Evolutionary conservation across 129 eudicot genomes (phyloP).

Genomic region (Saussurea involucrata): DNA sequence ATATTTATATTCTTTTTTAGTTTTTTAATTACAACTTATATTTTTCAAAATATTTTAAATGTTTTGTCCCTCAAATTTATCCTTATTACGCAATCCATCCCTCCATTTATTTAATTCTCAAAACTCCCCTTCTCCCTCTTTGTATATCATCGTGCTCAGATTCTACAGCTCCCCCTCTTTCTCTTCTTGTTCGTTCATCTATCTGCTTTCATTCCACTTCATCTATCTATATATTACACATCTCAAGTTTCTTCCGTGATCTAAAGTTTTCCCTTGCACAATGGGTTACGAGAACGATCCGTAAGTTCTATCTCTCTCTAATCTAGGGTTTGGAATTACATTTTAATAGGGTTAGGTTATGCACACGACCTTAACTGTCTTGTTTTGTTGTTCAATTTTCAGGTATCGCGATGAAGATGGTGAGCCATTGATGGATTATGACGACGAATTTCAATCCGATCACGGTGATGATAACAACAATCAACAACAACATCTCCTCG

Average conservation of each 20-base stretch:
- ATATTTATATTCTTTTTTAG: no score
- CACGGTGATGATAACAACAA: constrained; percentile 33
- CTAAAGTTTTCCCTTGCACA: neutral
- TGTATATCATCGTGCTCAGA: constrained; percentile 6
- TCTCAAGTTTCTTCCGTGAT: constrained; percentile 1
- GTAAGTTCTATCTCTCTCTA: constrained; percentile 38
- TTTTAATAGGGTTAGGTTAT: constrained; percentile 1
- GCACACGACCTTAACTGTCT: neutral
- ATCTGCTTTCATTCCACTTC: constrained; percentile 4
- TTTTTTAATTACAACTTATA: no score
- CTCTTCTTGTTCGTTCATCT: neutral
- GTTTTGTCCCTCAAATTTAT: neutral
- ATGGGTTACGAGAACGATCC: constrained; percentile 75
- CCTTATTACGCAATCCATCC: neutral
- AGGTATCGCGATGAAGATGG: constrained; percentile 83
- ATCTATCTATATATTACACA: constrained; percentile 1
- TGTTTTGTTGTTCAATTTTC: constrained; percentile 6
- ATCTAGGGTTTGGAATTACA: constrained; percentile 26
- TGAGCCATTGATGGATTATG: constrained; percentile 66
- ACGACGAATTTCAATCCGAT: constrained; percentile 48
- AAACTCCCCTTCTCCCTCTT: neutral
- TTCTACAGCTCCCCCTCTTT: constrained; percentile 6
- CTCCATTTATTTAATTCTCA: neutral
- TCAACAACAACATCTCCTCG: constrained; percentile 17
- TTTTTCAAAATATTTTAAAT: neutral